These are phyloP conservation scores for Arabidopsis hybrid DNA, from an alignment of 441 rosid genomes.

Conservation along the genomic window DNA sequence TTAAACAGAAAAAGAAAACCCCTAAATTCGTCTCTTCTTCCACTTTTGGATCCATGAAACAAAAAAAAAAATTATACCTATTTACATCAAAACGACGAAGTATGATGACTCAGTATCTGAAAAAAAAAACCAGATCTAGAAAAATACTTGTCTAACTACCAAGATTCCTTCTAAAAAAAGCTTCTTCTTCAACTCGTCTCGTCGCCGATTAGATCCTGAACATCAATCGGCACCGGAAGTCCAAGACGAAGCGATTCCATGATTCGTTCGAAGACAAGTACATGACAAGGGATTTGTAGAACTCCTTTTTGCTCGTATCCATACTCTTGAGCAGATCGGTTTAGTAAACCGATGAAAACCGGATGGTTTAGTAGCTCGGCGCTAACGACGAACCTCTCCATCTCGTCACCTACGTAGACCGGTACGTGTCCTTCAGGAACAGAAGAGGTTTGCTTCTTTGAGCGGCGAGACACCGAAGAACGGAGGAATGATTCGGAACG, in stretches of 20 bases:
- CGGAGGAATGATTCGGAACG: constrained; percentile 32
- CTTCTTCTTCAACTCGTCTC: constrained; percentile 17
- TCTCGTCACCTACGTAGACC: constrained; percentile 73
- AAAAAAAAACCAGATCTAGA: constrained; percentile 30
- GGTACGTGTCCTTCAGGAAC: constrained; percentile 45
- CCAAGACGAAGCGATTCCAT: constrained; percentile 50
- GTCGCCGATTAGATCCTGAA: constrained; percentile 34
- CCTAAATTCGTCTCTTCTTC: constrained; percentile 15
- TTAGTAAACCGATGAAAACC: constrained; percentile 67
- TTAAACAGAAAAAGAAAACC: neutral
- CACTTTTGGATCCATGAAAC: constrained; percentile 9
- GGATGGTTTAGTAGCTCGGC: constrained; percentile 95
- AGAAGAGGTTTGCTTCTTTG: constrained; percentile 19
- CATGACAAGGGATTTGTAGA: constrained; percentile 77
- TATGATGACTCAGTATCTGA: constrained; percentile 30
- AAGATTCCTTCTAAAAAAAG: constrained; percentile 30
- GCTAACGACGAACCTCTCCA: constrained; percentile 86
- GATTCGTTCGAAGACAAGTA: constrained; percentile 40
- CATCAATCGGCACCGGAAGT: constrained; percentile 28
- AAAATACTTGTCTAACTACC: constrained; percentile 23
- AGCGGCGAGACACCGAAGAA: constrained; percentile 22
- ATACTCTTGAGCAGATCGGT: constrained; percentile 91
- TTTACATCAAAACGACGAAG: constrained; percentile 34
- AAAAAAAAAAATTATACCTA: constrained; percentile 12
- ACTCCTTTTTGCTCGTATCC: constrained; percentile 95